Conservation (phyloP, 306 rosid genomes). For the Medicago truncatula region MtrunA17r5.0-ANR NC_053046.1:28374501-28375000, state of each 20-base stretch:
- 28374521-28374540: not conserved
- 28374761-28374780: not conserved
- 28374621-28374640: no score
- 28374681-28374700: not conserved
- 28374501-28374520: not conserved
- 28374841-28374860: slow-evolving; percentile 85
- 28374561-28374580: not conserved
- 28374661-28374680: not conserved
- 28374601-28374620: not conserved
- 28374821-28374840: slow-evolving; percentile 75
- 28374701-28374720: not conserved
- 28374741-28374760: no score
- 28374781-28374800: not conserved
- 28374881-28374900: no score
- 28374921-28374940: no score
- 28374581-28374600: not conserved
- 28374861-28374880: slow-evolving; percentile 72
- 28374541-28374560: not conserved
- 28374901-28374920: no score
- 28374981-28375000: no score
- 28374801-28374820: slow-evolving; percentile 60
- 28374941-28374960: no score
- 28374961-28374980: no score
- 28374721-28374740: not conserved
- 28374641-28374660: not conserved